Evolutionary conservation across 371 early-diverging fungal species (phyloP), one percentile per base, ranked within the genome.

Genomic region (Nematocida minor): DNA sequence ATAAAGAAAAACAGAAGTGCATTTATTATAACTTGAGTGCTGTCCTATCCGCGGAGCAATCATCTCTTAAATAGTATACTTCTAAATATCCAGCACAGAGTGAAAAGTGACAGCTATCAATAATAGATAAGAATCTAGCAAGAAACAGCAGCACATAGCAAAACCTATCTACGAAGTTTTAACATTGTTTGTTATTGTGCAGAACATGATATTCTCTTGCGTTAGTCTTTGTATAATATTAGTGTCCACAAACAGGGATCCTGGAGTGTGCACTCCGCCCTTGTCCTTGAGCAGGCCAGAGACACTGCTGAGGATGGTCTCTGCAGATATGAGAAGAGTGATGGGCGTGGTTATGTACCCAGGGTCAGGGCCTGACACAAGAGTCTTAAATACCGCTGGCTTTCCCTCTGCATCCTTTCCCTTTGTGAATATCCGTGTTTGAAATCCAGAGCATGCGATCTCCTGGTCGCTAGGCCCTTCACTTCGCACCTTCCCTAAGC

Each of bases 311-410:
- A 85, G 11, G 40, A 74, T 74, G 2, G 53, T 62, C 46, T 74
- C 77, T 11, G 77, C 77, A 51, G 63, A 63, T 18, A 66, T 66
- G 4, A 74, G 34, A 51, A 74, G 57, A 66, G 68, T 68, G 38
- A 82, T 83, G 4, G 85, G 80, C 1, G 84, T 84, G 4, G 82
- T 77, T 18, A 60, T 55, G 57, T 86, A 86, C 48, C 80, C 80
- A 29, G 86, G 86, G 67, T 86, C 86, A n/a, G 82, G 81, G 3
- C 86, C 86, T 32, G 68, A 63, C 16, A 86, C 82, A 2, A 51
- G 29, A 1, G 83, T 55, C 3, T 41, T 62, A 55, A 78, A 82
- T 18, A 20, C 44, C n/a, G 54, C 34, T 27, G 9, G 22, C 18
- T 82, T 55, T 9, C 54, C 60, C 4, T 71, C 51, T 41, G 27